Evolutionary conservation across 192 early-diverging fungal species (phyloP).

Genomic region (Rhizophagus sp.): DNA sequence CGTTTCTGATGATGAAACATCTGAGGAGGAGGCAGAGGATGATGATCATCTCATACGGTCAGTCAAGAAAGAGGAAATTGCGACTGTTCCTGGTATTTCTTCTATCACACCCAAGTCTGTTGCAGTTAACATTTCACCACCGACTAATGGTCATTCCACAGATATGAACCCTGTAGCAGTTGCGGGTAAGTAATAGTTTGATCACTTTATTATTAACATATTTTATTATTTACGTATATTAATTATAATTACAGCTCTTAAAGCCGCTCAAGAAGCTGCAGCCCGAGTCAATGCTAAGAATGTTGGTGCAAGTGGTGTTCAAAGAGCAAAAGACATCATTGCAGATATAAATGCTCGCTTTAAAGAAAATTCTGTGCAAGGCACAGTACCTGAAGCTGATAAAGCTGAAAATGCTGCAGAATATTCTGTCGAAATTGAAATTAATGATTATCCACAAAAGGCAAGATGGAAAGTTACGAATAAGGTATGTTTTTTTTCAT

Average conservation of each 20-base stretch:
- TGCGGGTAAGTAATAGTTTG: neutral
- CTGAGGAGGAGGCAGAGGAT: constrained; percentile 60
- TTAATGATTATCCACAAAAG: constrained; percentile 97
- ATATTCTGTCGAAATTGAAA: constrained; percentile 86
- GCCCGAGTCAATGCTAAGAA: constrained; percentile 53
- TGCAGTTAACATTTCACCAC: neutral
- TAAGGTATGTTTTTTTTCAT: constrained; percentile 56
- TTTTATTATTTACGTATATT: neutral
- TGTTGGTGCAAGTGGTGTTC: constrained; percentile 49
- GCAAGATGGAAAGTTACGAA: constrained; percentile 96
- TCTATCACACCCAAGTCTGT: neutral
- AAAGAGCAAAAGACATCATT: constrained; percentile 58
- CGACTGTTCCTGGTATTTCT: constrained; percentile 27
- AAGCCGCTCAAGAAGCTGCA: constrained; percentile 60
- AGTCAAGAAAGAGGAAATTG: constrained; percentile 42
- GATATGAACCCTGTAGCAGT: constrained; percentile 10
- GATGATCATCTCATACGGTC: constrained; percentile 46
- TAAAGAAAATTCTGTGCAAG: constrained; percentile 37
- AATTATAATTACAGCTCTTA: constrained; percentile 30
- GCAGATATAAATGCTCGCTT: constrained; percentile 57
- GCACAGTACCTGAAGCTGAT: constrained; percentile 23
- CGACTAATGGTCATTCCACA: constrained; percentile 1
- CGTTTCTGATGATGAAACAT: constrained; percentile 66
- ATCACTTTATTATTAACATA: neutral
- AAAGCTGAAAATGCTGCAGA: constrained; percentile 41